Base-by-base conservation (phyloP, 192 early-diverging fungal genomes). In the Podila horticola region DNA sequence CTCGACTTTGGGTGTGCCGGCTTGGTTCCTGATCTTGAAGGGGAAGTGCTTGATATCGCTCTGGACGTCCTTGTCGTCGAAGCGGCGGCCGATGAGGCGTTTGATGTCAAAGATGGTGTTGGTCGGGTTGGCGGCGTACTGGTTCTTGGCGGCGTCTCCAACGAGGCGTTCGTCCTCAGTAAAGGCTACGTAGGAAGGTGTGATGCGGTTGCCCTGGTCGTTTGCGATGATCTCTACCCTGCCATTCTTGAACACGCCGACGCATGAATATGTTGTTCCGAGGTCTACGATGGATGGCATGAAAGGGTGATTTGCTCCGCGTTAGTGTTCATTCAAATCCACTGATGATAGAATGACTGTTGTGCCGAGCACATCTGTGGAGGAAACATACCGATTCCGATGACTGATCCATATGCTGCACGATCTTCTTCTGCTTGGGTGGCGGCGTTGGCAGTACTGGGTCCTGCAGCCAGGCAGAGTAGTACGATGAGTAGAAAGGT, bases 101-200 rank as follows among this genome's bases (percentile, higher is more conserved):
- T 97, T 97, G 66, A 94, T 94, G 81, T 96, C 96, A 67, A 95
- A 97, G 84, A 97, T 89, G 71, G 96, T 97, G 91, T 95, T 95
- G 73, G 85, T 84, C 67, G 96, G 94, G 91, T 96, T 97, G 82
- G 83, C 85, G 69, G 94, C 88, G 62, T 92, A 94, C 87, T 96
- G 96, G 87, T 97, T 96, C 93, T 97, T 97, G 67, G 96, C 96
- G 52, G 95, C 92, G 67, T 97, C 95, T 73, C 96, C 96, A 64
- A 97, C 93, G 58, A 96, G 88, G 71, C 94, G 91, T 86, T 96
- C 96, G 41, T 92, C 91, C 58, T 96, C 90, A 63, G 94, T 95
- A 83, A 97, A 97, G 52, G 91, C 95, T 50, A 97, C 95, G 86
- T 94, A 97, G 30, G 96, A 97, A 31, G 96, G 95, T 33, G 94